Conservation (phyloP, 306 rosid species). For the Quillaja saponaria region DNA sequence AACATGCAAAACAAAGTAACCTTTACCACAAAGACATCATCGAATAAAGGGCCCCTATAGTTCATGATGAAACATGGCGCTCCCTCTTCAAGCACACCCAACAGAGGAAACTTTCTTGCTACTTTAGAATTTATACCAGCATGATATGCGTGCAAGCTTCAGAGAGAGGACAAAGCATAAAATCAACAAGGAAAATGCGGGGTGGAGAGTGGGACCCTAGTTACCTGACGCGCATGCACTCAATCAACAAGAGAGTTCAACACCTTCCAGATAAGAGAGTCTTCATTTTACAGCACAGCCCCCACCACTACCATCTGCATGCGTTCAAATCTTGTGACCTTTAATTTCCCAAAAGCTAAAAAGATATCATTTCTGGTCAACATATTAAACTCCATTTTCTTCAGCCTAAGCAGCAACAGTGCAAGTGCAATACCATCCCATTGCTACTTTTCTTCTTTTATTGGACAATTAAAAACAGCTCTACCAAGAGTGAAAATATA, state of each 20-base stretch:
- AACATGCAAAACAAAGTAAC: slow-evolving; percentile 57
- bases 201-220: slow-evolving; percentile 65
- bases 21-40: slow-evolving; percentile 47
- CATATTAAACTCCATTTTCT: slow-evolving; percentile 37
- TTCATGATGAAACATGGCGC: slow-evolving; percentile 53
- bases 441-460: slow-evolving; percentile 45
- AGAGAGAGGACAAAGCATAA: slow-evolving; percentile 50
- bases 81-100: slow-evolving; percentile 46
- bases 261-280: slow-evolving; percentile 45
- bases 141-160: slow-evolving; percentile 43
- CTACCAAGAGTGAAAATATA: slow-evolving; percentile 30
- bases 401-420: slow-evolving; percentile 32
- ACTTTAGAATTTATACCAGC: slow-evolving; percentile 45
- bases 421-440: slow-evolving; percentile 38
- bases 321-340: slow-evolving; percentile 53
- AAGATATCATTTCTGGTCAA: slow-evolving; percentile 50
- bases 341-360: slow-evolving; percentile 55
- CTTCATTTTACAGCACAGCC: slow-evolving; percentile 66
- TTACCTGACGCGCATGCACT: slow-evolving; percentile 84
- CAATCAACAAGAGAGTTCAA: slow-evolving; percentile 52
- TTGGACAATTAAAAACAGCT: slow-evolving; percentile 41
- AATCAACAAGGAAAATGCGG: slow-evolving; percentile 43
- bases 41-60: slow-evolving; percentile 43
- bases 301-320: slow-evolving; percentile 63
- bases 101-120: slow-evolving; percentile 49